Conservation (phyloP, 2,329 filamentous ascomycete species). For the Volutella citrinella region DNA sequence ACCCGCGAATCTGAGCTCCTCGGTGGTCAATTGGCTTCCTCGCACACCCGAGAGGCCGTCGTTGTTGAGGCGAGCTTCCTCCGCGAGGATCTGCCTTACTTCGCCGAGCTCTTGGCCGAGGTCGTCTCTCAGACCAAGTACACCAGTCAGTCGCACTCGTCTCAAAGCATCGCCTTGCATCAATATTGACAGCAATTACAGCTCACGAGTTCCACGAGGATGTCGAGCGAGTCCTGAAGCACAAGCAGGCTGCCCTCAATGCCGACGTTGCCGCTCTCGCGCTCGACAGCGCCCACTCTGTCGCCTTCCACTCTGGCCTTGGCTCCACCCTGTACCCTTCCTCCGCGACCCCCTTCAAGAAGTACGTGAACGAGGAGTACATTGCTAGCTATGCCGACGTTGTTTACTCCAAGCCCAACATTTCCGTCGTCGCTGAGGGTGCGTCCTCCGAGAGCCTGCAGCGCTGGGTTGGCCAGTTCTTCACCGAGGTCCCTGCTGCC, state of each 20-base stretch:
- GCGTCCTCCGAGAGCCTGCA: slow-evolving; percentile 70
- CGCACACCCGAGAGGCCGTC: slow-evolving; percentile 90
- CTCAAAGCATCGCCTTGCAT: slow-evolving; percentile 2
- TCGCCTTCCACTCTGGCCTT: slow-evolving; percentile 92
- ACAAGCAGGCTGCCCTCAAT: slow-evolving; percentile 72
- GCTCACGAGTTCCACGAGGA: slow-evolving; percentile 91
- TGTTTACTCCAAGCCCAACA: slow-evolving; percentile 85
- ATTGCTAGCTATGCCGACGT: slow-evolving; percentile 73
- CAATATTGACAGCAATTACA: too few species aligned
- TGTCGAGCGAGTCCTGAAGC: slow-evolving; percentile 70
- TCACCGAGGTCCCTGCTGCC: slow-evolving; percentile 64
- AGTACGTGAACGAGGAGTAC: slow-evolving; percentile 75
- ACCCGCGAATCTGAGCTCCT: slow-evolving; percentile 93
- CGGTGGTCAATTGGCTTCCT: slow-evolving; percentile 81
- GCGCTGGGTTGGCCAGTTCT: slow-evolving; percentile 94
- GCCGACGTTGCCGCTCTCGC: slow-evolving; percentile 65
- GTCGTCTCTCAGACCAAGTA: slow-evolving; percentile 87
- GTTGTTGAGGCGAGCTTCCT: slow-evolving; percentile 94
- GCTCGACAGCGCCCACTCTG: slow-evolving; percentile 77
- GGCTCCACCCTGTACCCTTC: slow-evolving; percentile 74
- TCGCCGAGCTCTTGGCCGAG: slow-evolving; percentile 91
- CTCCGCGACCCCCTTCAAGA: slow-evolving; percentile 66
- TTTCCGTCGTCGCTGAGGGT: slow-evolving; percentile 88
- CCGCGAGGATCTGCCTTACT: slow-evolving; percentile 93
- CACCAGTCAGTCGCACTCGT: slow-evolving; percentile 53